Percentiles rank a stretch among this genome's conserved stretches.
These are phyloP conservation scores for Pharnaceum exiguum DNA, from an alignment of 148 eudicot species.

Conservation along the genomic window DNA sequence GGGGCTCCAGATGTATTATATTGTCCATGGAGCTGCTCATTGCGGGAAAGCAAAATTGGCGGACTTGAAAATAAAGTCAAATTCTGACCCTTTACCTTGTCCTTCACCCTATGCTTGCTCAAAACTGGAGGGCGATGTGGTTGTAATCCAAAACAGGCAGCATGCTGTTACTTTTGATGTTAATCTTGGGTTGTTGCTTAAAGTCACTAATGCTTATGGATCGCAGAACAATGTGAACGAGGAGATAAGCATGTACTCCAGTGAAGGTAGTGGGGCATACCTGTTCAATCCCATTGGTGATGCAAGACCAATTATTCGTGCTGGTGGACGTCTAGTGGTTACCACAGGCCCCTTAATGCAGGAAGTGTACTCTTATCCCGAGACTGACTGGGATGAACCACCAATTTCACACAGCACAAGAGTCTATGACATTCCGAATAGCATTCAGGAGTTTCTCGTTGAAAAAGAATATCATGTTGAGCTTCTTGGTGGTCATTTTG, in stretches of 20 bases:
- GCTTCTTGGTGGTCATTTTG: conserved; percentile 51
- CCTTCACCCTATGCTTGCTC: conserved; percentile 70
- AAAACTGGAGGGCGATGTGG: conserved; percentile 48
- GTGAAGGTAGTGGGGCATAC: conserved; percentile 88
- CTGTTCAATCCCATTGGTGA: conserved; percentile 83
- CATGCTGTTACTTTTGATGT: conserved; percentile 58
- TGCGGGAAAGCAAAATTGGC: conserved; percentile 78
- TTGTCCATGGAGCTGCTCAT: conserved; percentile 56
- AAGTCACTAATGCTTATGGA: conserved; percentile 50
- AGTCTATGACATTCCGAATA: conserved; percentile 46
- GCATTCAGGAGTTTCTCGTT: conserved; percentile 62
- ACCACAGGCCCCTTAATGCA: conserved; percentile 71
- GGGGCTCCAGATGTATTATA: conserved; percentile 83
- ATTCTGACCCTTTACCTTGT: conserved; percentile 45
- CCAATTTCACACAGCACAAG: conserved; percentile 92
- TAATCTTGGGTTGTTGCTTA: conserved; percentile 61
- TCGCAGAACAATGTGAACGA: conserved; percentile 44
- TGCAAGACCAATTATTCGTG: conserved; percentile 49
- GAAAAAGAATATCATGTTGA: conserved; percentile 98
- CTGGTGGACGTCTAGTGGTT: conserved; percentile 55
- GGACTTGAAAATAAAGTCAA: conserved; percentile 42
- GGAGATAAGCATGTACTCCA: conserved; percentile 79
- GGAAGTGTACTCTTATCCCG: conserved; percentile 80
- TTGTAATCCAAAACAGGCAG: conserved; percentile 50
- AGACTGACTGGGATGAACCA: conserved; percentile 56